Evolutionary conservation across 2,329 filamentous ascomycete genomes (phyloP), one percentile per base, ranked within the genome.

Genomic region (Neopestalotiopsis sp.): DNA sequence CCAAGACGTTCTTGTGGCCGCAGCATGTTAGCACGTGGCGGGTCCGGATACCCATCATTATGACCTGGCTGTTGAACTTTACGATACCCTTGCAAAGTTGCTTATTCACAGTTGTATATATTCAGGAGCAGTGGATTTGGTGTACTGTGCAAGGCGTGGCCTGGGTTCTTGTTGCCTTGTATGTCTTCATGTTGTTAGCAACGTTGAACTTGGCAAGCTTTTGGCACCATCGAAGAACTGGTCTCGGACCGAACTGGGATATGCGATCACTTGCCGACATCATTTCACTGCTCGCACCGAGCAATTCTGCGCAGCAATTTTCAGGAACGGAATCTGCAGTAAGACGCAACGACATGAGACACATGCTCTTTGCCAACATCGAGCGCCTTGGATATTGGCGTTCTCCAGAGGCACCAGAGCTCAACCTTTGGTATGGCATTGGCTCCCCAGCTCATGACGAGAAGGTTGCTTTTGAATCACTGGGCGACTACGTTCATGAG

Each of bases 371-470:
- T 75, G 88, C 85, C 70, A 88, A 89, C 71, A 83, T 87, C 4
- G 90, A 95, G 74, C 87, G 92, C 59, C 86, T 98, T n/a, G 94
- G 95, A 6, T 97, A 97, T 80, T 98, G 95, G 94, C 89, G 88
- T 69, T 89, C 90, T 32, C 89, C 90, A 20, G 89, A 89, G 67
- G 85, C 86, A 70, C 86, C 88, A 4, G 76, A 80, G 9, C 85
- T 84, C 24, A 89, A 90, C 24, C 84, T 94, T 32, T 97, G 96
- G 85, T 94, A 97, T 76, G 73, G 78, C 45, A 74, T 79, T 45
- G 78, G 78, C 28, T 70, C 74, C 6, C 67, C 77, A 12, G 74
- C 74, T 1, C 71, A 72, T 4, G 72, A 75, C 60, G 74, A 76
- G 24, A 73, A 75, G 49, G 61, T 75, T 42, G 69, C 71, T 45